These are phyloP conservation scores for Pulveroboletus sp. DNA, from an alignment of 768 basidiomycete species.

Conservation along the genomic window DNA sequence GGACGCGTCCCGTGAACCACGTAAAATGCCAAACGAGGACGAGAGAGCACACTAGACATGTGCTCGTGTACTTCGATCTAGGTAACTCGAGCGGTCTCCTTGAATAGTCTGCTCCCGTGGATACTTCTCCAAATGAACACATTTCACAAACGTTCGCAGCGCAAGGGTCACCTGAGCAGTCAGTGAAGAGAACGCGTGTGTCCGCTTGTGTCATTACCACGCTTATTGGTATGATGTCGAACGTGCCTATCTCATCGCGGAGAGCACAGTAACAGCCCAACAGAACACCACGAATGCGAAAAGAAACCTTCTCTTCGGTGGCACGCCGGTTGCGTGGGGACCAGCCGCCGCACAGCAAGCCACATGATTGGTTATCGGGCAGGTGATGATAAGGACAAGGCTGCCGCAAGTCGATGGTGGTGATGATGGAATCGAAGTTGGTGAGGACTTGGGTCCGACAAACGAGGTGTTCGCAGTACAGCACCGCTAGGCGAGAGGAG, in stretches of 20 bases:
- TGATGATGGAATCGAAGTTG: too few relatives aligned
- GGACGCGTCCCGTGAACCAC: conserved; percentile 2
- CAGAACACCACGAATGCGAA: background rate
- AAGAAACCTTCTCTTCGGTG: background rate
- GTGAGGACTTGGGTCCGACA: too few relatives aligned
- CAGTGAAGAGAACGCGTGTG: background rate
- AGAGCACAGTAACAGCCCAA: background rate
- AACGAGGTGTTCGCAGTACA: too few relatives aligned
- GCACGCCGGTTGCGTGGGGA: too few relatives aligned
- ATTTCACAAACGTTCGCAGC: background rate
- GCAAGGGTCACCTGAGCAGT: background rate
- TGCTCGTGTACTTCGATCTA: too few relatives aligned
- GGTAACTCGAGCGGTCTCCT: background rate
- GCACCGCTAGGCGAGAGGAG: too few relatives aligned
- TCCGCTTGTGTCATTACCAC: background rate
- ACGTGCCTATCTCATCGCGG: background rate
- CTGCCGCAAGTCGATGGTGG: too few relatives aligned
- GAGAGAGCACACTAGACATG: background rate
- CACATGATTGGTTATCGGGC: background rate
- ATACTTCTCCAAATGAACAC: background rate
- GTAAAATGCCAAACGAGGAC: background rate
- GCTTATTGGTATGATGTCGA: background rate
- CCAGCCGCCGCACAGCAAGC: background rate
- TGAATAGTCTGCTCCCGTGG: conserved; percentile 3
- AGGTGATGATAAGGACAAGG: too few relatives aligned